Base-by-base conservation (phyloP, 179 eudicot genomes). In the Silene noctiflora region DNA sequence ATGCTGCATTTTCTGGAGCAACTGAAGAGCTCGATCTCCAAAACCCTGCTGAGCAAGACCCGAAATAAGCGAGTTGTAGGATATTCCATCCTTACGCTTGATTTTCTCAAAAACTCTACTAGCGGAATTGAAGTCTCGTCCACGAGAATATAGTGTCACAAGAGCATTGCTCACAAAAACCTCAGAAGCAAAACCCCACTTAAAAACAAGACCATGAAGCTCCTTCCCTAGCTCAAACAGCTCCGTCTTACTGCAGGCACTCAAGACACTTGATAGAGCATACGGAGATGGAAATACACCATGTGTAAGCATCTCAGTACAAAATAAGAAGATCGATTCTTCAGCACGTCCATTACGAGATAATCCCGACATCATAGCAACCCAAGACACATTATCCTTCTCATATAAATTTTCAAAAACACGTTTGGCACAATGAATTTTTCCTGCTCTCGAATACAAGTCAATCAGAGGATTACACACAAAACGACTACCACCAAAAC, bases 331-430 rank as follows among this genome's bases (percentile, higher is more conserved):
- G 42, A 92, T 81, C 22, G 86, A 83, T 72, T 92, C 87, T 71
- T 85, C 80, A 75, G 90, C 96, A 58, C 55, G 77, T 48, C 87
- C 88, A 81, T 87, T 95, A 55, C 82, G 85, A 73, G 97, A 89
- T 60, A 93, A 87, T 44, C 95, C 97, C 67, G 96, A 93, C 77
- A 95, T 85, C 86, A 95, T 91, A 77, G 97, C 93, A 81, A 91
- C 92, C 97, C 97, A 95, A 56, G 99, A 85, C 19, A 88, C 95
- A 84, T 78, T 92, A 79, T 93, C 93, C 80, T 81, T 83, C 42
- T 78, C 76, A 51, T 48, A 33, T 78, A 93, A 70, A 48, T 72
- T 71, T 13, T 83, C 82, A 71, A 95, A 93, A 29, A 93, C 85
- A 42, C 65, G 69, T 80, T 81, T 83, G 31, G 99, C 96, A 79